A percentile compares a stretch with the other conserved stretches of the same genome.
These are phyloP conservation scores for Ceriops zippeliana DNA, from an alignment of 345 rosid genomes.

Conservation along the genomic window DNA sequence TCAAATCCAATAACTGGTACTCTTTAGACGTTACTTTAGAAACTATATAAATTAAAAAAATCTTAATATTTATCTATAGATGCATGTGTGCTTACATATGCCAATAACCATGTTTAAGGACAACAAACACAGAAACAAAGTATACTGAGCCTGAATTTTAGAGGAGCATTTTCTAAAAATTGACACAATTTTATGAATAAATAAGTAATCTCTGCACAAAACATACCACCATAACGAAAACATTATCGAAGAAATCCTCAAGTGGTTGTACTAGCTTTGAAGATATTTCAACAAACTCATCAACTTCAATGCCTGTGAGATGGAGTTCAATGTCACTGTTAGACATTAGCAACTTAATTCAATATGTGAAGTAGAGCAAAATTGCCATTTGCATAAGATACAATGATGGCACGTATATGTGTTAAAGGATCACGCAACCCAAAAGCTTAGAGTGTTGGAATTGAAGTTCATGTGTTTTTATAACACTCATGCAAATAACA, in stretches of 20 bases:
- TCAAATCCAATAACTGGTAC: too few species aligned
- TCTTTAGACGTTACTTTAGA: too few species aligned
- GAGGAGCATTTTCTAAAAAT: not conserved
- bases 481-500: not conserved
- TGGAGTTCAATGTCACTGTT: not conserved
- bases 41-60: too few species aligned
- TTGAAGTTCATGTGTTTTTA: too few species aligned
- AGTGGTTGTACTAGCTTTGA: conserved; percentile 62
- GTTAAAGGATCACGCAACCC: not conserved
- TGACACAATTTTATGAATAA: not conserved
- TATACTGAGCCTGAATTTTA: too few species aligned
- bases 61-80: too few species aligned
- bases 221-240: conserved; percentile 98
- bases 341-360: not conserved
- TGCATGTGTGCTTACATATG: too few species aligned
- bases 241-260: conserved; percentile 82
- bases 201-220: not conserved
- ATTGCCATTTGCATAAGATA: not conserved
- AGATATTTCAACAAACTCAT: conserved; percentile 70
- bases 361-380: too few species aligned
- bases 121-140: too few species aligned
- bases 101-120: too few species aligned
- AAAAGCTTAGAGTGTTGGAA: too few species aligned
- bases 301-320: conserved; percentile 61
- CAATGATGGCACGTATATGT: not conserved